These are phyloP conservation scores for Exophiala alcalophila DNA, from an alignment of 2,329 filamentous ascomycete species.

Conservation along the genomic window DNA sequence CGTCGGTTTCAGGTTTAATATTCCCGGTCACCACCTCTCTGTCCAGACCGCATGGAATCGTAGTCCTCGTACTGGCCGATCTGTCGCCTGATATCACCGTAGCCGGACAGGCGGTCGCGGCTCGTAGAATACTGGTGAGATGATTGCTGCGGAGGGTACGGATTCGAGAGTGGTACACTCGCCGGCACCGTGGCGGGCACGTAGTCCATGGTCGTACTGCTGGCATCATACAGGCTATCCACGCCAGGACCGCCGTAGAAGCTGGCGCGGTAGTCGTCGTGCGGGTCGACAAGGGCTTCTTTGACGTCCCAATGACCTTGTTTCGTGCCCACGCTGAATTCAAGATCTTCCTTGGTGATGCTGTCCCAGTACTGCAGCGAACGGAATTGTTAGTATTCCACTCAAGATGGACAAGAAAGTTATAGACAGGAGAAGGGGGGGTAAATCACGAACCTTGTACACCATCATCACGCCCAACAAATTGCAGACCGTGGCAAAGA, in stretches of 20 bases:
- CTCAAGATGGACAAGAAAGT: constrained; percentile 5
- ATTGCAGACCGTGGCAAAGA: constrained; percentile 93
- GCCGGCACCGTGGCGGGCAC: constrained; percentile 5
- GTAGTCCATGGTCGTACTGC: constrained; percentile 27
- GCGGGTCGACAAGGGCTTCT: constrained; percentile 70
- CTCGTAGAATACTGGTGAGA: constrained; percentile 11
- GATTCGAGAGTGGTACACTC: background rate
- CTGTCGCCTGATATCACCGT: constrained; percentile 25
- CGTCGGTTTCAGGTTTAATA: background rate
- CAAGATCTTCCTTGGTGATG: constrained; percentile 95
- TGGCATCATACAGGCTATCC: constrained; percentile 67
- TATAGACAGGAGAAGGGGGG: constrained; percentile 1
- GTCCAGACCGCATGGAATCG: background rate
- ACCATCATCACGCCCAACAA: constrained; percentile 98
- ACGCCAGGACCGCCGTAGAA: constrained; percentile 35
- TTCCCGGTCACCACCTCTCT: background rate
- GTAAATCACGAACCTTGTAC: constrained; percentile 71
- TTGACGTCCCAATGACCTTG: constrained; percentile 99
- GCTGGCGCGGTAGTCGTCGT: constrained; percentile 60
- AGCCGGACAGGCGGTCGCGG: constrained; percentile 18
- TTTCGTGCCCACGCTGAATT: constrained; percentile 93
- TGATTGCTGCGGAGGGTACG: background rate
- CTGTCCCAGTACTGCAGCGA: constrained; percentile 87
- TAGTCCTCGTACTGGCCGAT: constrained; percentile 23
- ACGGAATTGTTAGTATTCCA: constrained; percentile 37